Percentiles rank a stretch among this genome's conserved stretches.
Evolutionary conservation across 177 flowering plant species (phyloP).

Genomic region (Vitis hybrid): DNA sequence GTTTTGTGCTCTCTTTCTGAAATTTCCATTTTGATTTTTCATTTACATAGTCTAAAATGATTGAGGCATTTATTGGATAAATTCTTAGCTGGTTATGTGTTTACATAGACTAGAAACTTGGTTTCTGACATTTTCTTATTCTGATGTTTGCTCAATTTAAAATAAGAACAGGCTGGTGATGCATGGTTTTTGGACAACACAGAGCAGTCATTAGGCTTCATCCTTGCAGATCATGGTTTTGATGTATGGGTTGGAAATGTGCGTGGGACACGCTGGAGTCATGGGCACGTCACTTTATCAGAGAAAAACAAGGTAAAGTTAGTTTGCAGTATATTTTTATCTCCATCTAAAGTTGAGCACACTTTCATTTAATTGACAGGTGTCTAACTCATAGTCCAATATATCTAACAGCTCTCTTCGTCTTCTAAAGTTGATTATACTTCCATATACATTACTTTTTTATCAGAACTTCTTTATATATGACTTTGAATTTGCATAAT

Average conservation of each 20-base stretch:
- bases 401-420: not conserved
- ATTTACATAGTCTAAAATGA: too few relatives aligned
- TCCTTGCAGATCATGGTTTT: constrained; percentile 86
- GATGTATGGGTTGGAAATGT: constrained; percentile 99
- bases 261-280: constrained; percentile 93
- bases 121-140: not conserved
- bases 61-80: too few relatives aligned
- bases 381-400: not conserved
- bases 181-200: constrained; percentile 80
- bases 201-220: constrained; percentile 82
- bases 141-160: not conserved
- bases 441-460: too few relatives aligned
- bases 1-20: too few relatives aligned
- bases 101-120: not conserved
- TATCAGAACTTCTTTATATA: too few relatives aligned
- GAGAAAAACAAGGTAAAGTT: constrained; percentile 61
- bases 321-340: not conserved
- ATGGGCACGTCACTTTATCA: constrained; percentile 74
- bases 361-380: too few relatives aligned
- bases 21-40: too few relatives aligned
- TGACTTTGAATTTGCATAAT: too few relatives aligned
- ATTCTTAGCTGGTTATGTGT: not conserved
- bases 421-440: not conserved
- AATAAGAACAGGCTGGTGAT: constrained; percentile 78
- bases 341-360: too few relatives aligned